Percentiles rank a stretch among this genome's conserved stretches.
Evolutionary conservation across 139 green algal genomes (phyloP).

Genomic region (Nannochloris sp.): DNA sequence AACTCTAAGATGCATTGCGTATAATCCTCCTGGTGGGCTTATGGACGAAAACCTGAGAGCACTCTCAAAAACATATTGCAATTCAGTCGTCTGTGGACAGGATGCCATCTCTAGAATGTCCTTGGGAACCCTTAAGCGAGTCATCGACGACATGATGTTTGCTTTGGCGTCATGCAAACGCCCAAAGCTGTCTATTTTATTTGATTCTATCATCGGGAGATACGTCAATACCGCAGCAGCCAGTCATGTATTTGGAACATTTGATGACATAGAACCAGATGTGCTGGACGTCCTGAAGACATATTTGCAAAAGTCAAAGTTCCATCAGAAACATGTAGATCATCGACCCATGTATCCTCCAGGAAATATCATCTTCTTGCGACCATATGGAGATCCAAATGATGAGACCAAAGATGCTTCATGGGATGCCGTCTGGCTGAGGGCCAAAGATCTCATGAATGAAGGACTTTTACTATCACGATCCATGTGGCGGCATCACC

Average conservation of each 20-base stretch:
- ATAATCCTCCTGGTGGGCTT: slow-evolving; percentile 42
- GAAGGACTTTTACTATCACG: no score
- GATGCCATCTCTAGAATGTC: slow-evolving; percentile 56
- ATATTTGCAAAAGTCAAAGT: neutral
- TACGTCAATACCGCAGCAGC: neutral
- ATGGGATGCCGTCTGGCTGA: no score
- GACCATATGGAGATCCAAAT: neutral
- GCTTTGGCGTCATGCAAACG: slow-evolving; percentile 32
- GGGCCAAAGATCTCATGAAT: no score
- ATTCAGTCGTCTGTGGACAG: slow-evolving; percentile 37
- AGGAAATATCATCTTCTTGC: neutral
- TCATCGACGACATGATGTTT: slow-evolving; percentile 44
- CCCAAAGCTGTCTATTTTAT: slow-evolving; percentile 39
- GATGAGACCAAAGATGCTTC: no score
- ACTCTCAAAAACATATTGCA: slow-evolving; percentile 26
- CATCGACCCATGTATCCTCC: neutral
- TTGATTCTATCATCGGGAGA: slow-evolving; percentile 15
- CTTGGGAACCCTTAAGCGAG: slow-evolving; percentile 28
- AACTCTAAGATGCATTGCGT: slow-evolving; percentile 40
- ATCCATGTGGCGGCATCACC: no score
- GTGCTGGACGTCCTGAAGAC: neutral
- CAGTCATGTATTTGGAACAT: neutral
- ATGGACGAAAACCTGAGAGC: slow-evolving; percentile 11
- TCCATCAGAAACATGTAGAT: neutral
- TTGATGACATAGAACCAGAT: neutral